These are phyloP conservation scores for Pezicula carpinea DNA, from an alignment of 2,329 filamentous ascomycete species.

Conservation along the genomic window DNA sequence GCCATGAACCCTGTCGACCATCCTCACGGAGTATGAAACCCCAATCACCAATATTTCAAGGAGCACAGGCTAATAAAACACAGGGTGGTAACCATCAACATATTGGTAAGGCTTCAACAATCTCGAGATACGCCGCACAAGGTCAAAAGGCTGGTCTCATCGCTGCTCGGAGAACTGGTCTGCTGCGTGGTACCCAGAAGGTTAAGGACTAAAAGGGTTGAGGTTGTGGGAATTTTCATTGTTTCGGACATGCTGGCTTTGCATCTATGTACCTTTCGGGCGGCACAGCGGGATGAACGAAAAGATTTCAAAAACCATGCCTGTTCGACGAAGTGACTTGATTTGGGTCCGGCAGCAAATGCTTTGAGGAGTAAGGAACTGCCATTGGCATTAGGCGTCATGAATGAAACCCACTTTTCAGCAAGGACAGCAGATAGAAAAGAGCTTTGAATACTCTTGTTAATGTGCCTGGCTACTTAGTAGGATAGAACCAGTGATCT, in stretches of 20 bases:
- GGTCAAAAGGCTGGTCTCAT: constrained; percentile 99
- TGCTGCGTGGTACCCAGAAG: constrained; percentile 99
- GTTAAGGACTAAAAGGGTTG: constrained; percentile 75
- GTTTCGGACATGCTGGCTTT: constrained; percentile 28
- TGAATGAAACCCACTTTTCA: no score
- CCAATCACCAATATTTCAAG: background rate
- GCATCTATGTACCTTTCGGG: constrained; percentile 30
- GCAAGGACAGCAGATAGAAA: no score
- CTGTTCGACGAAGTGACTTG: constrained; percentile 2
- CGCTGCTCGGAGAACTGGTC: constrained; percentile 98
- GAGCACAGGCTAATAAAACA: constrained; percentile 37
- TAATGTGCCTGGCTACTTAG: no score
- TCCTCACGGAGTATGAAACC: constrained; percentile 68
- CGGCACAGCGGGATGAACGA: constrained; percentile 29
- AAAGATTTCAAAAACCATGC: constrained; percentile 17
- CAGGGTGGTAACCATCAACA: constrained; percentile 97
- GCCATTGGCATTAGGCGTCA: background rate
- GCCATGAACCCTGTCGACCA: constrained; percentile 99
- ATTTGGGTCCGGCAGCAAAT: background rate
- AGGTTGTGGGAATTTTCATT: constrained; percentile 24
- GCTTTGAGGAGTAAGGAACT: background rate
- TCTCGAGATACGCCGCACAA: constrained; percentile 93
- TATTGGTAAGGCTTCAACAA: constrained; percentile 93
- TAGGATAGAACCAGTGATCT: no score
- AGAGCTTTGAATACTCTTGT: no score